These are phyloP conservation scores for Fusarium buxicola DNA, from an alignment of 2,329 filamentous ascomycete genomes.

Conservation along the genomic window DNA sequence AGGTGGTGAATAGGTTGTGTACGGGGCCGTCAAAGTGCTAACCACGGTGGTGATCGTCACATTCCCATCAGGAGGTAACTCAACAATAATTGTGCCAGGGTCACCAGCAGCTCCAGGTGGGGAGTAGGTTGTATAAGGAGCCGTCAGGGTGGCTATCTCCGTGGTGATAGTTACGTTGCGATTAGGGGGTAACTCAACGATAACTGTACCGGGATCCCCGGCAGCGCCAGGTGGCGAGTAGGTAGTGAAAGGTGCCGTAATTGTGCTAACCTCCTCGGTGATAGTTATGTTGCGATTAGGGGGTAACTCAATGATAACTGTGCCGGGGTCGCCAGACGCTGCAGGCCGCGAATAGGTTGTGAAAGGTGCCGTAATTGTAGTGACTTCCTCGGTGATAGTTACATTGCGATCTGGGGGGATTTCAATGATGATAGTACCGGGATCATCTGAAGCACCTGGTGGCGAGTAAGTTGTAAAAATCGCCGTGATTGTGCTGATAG, in stretches of 20 bases:
- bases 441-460: slow-evolving; percentile 16
- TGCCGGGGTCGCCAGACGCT: slow-evolving; percentile 21
- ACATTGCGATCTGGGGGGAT: slow-evolving; percentile 27
- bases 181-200: slow-evolving; percentile 15
- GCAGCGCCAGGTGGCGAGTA: slow-evolving; percentile 8
- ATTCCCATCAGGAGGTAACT: slow-evolving; percentile 19
- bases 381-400: slow-evolving; percentile 21
- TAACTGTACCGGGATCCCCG: slow-evolving; percentile 20
- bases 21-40: slow-evolving; percentile 19
- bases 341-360: slow-evolving; percentile 21
- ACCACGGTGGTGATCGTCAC: slow-evolving; percentile 23
- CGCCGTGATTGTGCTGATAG: slow-evolving; percentile 24
- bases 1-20: slow-evolving; percentile 16
- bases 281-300: slow-evolving; percentile 21
- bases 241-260: slow-evolving; percentile 18
- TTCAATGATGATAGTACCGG: slow-evolving; percentile 26
- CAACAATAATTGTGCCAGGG: slow-evolving; percentile 20
- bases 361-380: slow-evolving; percentile 13
- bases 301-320: slow-evolving; percentile 18
- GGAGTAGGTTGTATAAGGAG: neutral
- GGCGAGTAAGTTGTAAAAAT: slow-evolving; percentile 29
- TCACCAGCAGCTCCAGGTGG: slow-evolving; percentile 10
- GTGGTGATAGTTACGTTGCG: slow-evolving; percentile 20
- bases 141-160: slow-evolving; percentile 9
- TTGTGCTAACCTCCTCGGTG: slow-evolving; percentile 10